A percentile compares a stretch with the other conserved stretches of the same genome.
phyloP scores from a whole-genome alignment of 495 filamentous ascomycete species.

The Daldinia bambusicola region DNA sequence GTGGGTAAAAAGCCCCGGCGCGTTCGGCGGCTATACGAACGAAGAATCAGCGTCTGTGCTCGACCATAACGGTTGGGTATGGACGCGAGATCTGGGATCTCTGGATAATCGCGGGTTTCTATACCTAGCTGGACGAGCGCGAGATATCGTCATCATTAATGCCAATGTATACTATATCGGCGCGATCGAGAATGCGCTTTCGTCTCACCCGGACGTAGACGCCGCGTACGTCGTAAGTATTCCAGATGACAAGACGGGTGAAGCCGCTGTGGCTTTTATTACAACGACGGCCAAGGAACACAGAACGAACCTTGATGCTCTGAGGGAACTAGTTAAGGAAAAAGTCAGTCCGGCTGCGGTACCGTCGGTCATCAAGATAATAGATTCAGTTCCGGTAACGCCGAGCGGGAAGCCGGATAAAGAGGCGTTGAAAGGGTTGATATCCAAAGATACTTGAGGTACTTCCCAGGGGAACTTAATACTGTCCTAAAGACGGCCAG shows the following conservation, averaged over 20 bases:
- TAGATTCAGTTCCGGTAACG: conserved; percentile 19
- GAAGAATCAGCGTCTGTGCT: conserved; percentile 6
- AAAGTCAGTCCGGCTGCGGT: conserved; percentile 14
- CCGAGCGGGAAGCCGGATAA: conserved; percentile 24
- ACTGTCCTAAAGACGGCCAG: neutral
- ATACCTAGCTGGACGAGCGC: conserved; percentile 14
- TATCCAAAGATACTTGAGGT: neutral
- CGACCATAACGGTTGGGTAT: conserved; percentile 5
- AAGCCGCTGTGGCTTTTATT: conserved; percentile 17
- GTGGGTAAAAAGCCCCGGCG: conserved; percentile 7
- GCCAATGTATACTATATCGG: conserved; percentile 16
- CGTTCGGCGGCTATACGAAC: conserved; percentile 11
- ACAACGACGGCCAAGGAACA: neutral
- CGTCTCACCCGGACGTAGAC: conserved; percentile 22
- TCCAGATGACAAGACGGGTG: conserved; percentile 27
- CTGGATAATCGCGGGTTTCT: conserved; percentile 4
- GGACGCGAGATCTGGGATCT: conserved; percentile 16
- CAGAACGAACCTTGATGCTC: neutral
- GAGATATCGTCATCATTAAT: conserved; percentile 21
- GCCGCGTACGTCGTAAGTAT: conserved; percentile 22
- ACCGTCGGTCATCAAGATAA: neutral
- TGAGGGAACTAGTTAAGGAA: conserved; percentile 12
- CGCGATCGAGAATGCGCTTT: conserved; percentile 17
- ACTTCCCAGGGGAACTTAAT: neutral
- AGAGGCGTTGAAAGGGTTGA: conserved; percentile 2